Percentiles rank a stretch among this genome's conserved stretches.
phyloP scores from a whole-genome alignment of 2,329 filamentous ascomycete species.

The Paecilomyces sp. region DNA sequence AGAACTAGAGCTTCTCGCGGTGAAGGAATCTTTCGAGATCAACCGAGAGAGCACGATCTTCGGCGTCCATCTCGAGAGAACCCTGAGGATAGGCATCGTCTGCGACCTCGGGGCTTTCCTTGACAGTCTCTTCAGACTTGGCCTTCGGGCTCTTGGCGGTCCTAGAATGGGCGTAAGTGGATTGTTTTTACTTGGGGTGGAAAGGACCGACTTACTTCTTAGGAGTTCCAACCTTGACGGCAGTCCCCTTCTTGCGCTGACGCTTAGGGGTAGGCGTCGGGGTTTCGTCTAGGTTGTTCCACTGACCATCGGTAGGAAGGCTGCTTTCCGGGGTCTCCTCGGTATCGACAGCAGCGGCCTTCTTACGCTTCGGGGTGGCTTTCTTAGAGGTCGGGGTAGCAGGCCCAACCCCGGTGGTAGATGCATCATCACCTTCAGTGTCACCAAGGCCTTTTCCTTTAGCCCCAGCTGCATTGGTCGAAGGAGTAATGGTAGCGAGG shows the following conservation, averaged over 20 bases:
- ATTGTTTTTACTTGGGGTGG: background rate
- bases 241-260: conserved; percentile 9
- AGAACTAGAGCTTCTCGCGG: background rate
- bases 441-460: conserved; percentile 1
- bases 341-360: background rate
- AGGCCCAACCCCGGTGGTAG: background rate
- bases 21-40: conserved; percentile 7
- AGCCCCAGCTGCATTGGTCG: conserved; percentile 8
- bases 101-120: conserved; percentile 1
- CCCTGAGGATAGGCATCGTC: conserved; percentile 5
- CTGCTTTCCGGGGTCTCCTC: no score
- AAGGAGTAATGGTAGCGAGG: conserved; percentile 6
- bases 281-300: background rate
- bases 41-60: background rate
- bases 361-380: background rate
- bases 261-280: conserved; percentile 9
- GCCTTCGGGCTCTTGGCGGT: background rate
- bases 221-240: background rate
- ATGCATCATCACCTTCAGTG: background rate
- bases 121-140: background rate
- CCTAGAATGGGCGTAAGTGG: background rate
- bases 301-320: background rate
- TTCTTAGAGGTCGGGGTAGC: background rate
- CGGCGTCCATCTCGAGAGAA: conserved; percentile 5
- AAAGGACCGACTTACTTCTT: background rate